Evolutionary conservation across 495 filamentous ascomycete species (phyloP), one percentile per base, ranked within the genome.

Genomic region (Symbiotaphrina buchneri): DNA sequence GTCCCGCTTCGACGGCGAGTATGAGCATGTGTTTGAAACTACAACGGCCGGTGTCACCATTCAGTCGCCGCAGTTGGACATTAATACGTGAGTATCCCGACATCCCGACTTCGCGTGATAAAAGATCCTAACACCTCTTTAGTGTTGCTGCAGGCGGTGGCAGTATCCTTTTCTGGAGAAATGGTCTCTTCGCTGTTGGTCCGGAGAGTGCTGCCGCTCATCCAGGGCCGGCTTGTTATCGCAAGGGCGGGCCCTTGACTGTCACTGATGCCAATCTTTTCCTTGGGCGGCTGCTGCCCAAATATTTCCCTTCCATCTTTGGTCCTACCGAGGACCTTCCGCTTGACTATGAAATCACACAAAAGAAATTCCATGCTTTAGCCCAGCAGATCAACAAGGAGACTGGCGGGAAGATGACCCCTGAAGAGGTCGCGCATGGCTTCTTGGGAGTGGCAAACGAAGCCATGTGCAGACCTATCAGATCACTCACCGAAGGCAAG

Each of bases 241-340:
- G 36, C n/a, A 39, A 39, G 18, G 32, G 32, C 10, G 36, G 36
- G 3, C 36, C 36, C 15, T 30, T 39, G 32, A 39, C 36, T 6
- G 32, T 39, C 10, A 39, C 36, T 6, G 36, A 39, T 13, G 36
- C 36, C 1, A 39, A 39, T 18, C 25, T 39, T 2, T 30, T 34
- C 2, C 18, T 39, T 2, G 36, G 36, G 3, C 36, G 36, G 11
- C 16, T 39, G 6, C 31, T 32, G 27, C 27, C 31, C n/a, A 25
- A 39, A 10, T 39, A 39, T 16, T 39, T 39, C 18, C 36, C 36
- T 2, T n/a, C n/a, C n/a, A n/a, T n/a, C n/a, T n/a, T n/a, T n/a
- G n/a, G n/a, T n/a, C n/a, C n/a, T n/a, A n/a, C n/a, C n/a, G n/a
- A n/a, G n/a, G n/a, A n/a, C n/a, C 23, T 30, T 1, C 23, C 31